Base-by-base conservation (phyloP, 129 eudicot species). In the Artemisia tridentata region DNA sequence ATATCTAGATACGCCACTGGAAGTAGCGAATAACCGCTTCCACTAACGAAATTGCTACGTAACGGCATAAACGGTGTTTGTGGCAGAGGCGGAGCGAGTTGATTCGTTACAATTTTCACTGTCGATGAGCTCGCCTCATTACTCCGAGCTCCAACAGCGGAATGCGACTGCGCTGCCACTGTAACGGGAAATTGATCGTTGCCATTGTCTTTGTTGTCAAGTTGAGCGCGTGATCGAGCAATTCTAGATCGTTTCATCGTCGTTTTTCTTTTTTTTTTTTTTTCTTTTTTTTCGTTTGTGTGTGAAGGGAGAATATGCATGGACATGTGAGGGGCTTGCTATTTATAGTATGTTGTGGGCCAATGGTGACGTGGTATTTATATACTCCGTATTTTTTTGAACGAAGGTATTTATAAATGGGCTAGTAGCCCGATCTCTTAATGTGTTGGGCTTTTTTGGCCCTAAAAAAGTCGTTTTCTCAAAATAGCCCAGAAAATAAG, bases 341-440 rank as follows among this genome's bases (percentile, higher is more conserved):
- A 52, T 52, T 68, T 68, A 27, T 52, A 68, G 63, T 48, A 4
- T 68, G 11, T 17, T 31, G 61, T 68, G 63, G 72, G 73, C 13
- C 73, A 16, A n/a, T 10, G 3, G 0, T 52, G 63, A 68, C 51
- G 23, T 47, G 7, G 11, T 0, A 11, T 20, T 2, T 41, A 17
- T 17, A 12, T n/a, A n/a, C n/a, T n/a, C n/a, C n/a, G n/a, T n/a
- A n/a, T n/a, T n/a, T n/a, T n/a, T n/a, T n/a, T 23, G 25, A 23
- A 23, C 25, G 0, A 23, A 23, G 7, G 4, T 0, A 11, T 20
- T 29, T 3, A 29, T 29, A n/a, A n/a, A n/a, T n/a, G n/a, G n/a
- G n/a, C n/a, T n/a, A n/a, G n/a, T n/a, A n/a, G n/a, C n/a, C n/a
- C n/a, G n/a, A n/a, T n/a, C n/a, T n/a, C n/a, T n/a, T n/a, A n/a